Evolutionary conservation across 148 eudicot species (phyloP).

Genomic region (Beta vulgaris): DNA sequence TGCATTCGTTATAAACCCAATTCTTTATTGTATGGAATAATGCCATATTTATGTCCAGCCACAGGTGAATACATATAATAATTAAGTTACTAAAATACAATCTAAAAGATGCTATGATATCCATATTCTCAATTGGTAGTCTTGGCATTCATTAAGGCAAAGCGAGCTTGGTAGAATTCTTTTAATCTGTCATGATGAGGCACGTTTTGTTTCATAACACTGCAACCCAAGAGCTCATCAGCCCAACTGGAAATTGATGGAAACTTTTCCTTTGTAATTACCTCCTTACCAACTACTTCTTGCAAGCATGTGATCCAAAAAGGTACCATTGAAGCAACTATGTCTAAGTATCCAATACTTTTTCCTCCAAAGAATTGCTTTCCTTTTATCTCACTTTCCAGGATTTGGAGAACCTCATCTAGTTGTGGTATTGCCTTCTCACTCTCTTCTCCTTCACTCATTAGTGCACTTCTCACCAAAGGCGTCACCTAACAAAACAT

Average conservation of each 20-base stretch:
- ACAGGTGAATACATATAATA: too few species aligned
- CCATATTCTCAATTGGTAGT: neutral
- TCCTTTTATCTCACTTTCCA: conserved; percentile 30
- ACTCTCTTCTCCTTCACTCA: neutral
- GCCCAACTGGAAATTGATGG: conserved; percentile 21
- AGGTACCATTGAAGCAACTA: conserved; percentile 15
- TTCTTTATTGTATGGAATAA: too few species aligned
- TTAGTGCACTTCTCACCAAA: neutral
- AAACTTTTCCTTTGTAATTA: neutral
- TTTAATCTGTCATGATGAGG: conserved; percentile 9
- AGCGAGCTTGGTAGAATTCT: neutral
- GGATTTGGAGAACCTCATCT: neutral
- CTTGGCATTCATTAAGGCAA: neutral
- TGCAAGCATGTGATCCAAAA: conserved; percentile 25
- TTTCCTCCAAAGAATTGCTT: conserved; percentile 29
- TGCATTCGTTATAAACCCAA: too few species aligned
- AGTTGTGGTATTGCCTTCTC: conserved; percentile 20
- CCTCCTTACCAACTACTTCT: neutral
- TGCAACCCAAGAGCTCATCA: conserved; percentile 1
- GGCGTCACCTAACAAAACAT: conserved; percentile 3
- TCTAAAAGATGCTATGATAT: too few species aligned
- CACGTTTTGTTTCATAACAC: conserved; percentile 10
- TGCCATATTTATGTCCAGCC: too few species aligned
- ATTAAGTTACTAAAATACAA: too few species aligned
- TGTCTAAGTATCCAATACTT: conserved; percentile 27